Base-by-base conservation (phyloP, 495 filamentous ascomycete genomes). In the Clavariopsis aquatica region DNA sequence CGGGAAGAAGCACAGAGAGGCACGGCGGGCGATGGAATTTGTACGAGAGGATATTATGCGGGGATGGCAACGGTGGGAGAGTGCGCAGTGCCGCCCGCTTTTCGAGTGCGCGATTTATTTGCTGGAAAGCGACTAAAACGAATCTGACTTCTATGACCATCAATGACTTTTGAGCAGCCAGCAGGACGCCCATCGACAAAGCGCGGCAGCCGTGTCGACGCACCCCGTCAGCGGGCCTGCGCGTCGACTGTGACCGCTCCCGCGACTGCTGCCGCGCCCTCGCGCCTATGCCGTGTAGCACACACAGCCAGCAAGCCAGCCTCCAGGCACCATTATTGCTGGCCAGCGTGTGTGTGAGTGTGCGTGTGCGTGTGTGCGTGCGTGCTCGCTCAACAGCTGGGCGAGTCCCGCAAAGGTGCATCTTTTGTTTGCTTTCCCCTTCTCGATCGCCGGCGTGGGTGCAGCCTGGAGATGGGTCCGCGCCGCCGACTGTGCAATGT, bases 71-170 rank as follows among this genome's bases (percentile, higher is more conserved):
- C 20, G 2, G 47, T 23, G 47, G 47, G 47, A 49, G 47, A 49
- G 12, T 24, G 15, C 10, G 47, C 20, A 23, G 10, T 49, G 47
- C 47, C 19, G 29, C 28, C 24, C 26, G 28, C 51, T 51, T 51
- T 24, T 10, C 20, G 19, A 51, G 26, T 51, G 47, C 47, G 47
- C 47, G 47, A 51, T 51, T 51, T 51, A 24, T 51, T 28, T 23
- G 19, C 26, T 24, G 22, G 20, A 28, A 51, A 28, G 19, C 47
- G 22, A 51, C 22, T 24, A 24, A 28, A 49, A n/a, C 47, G 20
- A 10, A 49, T 27, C 19, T 49, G 47, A 27, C 17, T 49, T 24
- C 20, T 24, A 49, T 24, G 38, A 43, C 38, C 38, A 43, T 43
- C 38, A 43, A 43, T 49, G 2, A 49, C 20, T 24, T n/a, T n/a